Evolutionary conservation across 2,329 filamentous ascomycete species (phyloP), one percentile per base, ranked within the genome.

Genomic region (Calonectria crousiana): DNA sequence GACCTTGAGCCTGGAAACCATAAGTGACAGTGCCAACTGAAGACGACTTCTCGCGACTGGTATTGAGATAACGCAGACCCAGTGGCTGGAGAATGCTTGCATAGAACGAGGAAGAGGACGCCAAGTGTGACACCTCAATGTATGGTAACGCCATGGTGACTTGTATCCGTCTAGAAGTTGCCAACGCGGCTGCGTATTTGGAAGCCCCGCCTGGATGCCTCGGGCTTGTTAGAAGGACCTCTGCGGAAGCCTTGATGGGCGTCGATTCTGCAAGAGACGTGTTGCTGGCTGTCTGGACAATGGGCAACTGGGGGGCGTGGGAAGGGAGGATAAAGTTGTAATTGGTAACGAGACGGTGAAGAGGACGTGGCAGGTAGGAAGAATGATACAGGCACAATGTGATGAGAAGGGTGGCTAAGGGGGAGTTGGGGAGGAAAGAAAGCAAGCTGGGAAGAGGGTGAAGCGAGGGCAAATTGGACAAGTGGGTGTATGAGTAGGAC

Each of bases 31-130:
- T 81, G 5, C 79, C 79, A 76, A 89, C 83, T 26, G 84, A 85
- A 6, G 84, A 79, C n/a, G 71, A 69, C 36, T 77, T 76, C 34
- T 81, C 80, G 51, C 79, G 80, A 58, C 75, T 73, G 38, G 76
- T 75, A 51, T 71, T 66, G 56, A 84, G 71, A 71, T 92, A 97
- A 74, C 90, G 90, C 75, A 97, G 92, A 47, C 94, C 94, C 28
- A 98, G 89, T 4, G 95, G 93, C 79, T 96, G 94, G 10, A 95
- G 89, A 77, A 95, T 89, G 75, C 94, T 91, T 28, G 95, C 91
- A 85, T 95, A 98, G 87, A 97, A 98, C 10, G 95, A 97, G 65
- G 93, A 92, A 4, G 95, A 94, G 44, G 93, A 92, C 69, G 95
- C 91, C 69, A 98, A 91, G 84, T 96, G 93, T 74, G 92, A 93